These are phyloP conservation scores for Monilinia vaccinii-corymbosi DNA, from an alignment of 2,329 filamentous ascomycete species.

Conservation along the genomic window DNA sequence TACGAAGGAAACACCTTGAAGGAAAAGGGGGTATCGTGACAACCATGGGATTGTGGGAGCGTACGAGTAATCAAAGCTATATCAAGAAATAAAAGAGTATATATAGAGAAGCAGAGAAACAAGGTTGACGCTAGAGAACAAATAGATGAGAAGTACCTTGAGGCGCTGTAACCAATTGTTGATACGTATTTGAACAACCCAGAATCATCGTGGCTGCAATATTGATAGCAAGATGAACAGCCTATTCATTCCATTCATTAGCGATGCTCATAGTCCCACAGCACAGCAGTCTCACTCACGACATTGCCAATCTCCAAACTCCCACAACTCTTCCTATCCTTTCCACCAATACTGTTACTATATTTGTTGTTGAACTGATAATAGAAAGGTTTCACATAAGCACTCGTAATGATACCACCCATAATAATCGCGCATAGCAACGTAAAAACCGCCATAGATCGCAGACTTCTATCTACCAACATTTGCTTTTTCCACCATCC, in stretches of 20 bases:
- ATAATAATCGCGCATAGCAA: conserved; percentile 16
- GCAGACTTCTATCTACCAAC: conserved; percentile 18
- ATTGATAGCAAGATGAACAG: conserved; percentile 17
- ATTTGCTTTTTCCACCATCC: conserved; percentile 21
- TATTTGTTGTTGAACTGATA: conserved; percentile 9
- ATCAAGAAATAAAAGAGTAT: too few relatives aligned
- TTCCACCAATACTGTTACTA: conserved; percentile 14
- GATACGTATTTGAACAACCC: conserved; percentile 21
- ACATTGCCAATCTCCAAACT: conserved; percentile 14
- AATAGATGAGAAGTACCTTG: too few relatives aligned
- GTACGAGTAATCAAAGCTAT: too few relatives aligned
- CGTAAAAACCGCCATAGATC: conserved; percentile 18
- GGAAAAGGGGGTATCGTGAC: too few relatives aligned
- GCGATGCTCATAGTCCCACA: not conserved
- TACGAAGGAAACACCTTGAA: too few relatives aligned
- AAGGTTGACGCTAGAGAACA: too few relatives aligned
- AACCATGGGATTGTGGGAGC: too few relatives aligned
- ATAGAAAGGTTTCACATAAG: conserved; percentile 13
- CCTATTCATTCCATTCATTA: not conserved
- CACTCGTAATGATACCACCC: conserved; percentile 13
- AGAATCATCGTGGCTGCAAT: conserved; percentile 19
- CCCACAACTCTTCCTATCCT: conserved; percentile 15
- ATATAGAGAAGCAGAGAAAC: too few relatives aligned
- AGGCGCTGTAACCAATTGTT: conserved; percentile 17
- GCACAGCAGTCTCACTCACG: conserved; percentile 2